phyloP scores from a whole-genome alignment of 1,139 yeast genomes.

The Protomyces macrosporus region DNA sequence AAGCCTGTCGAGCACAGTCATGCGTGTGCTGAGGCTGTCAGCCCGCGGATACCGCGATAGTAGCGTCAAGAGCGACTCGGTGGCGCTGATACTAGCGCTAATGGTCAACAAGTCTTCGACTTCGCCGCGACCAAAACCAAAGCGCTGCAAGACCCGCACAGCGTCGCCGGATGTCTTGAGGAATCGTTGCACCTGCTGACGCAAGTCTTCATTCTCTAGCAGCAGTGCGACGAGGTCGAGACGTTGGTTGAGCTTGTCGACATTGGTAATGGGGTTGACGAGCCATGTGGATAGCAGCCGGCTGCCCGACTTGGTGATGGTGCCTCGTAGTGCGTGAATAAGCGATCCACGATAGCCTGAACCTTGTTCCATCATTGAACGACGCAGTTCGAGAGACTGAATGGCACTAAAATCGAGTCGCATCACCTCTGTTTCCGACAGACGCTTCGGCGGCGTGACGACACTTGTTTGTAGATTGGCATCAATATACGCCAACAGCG shows the following conservation, averaged over 20 bases:
- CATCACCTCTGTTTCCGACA: conserved; percentile 51
- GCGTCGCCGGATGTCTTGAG: conserved; percentile 49
- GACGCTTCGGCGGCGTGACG: conserved; percentile 49
- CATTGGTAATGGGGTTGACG: conserved; percentile 63
- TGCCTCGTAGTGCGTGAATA: conserved; percentile 59
- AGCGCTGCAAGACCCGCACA: conserved; percentile 52
- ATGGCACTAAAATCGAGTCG: conserved; percentile 80
- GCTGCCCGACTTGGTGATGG: conserved; percentile 77
- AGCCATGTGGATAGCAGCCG: conserved; percentile 75
- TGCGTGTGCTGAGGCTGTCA: conserved; percentile 23
- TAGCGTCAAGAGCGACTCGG: conserved; percentile 34
- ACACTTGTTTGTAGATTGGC: conserved; percentile 52
- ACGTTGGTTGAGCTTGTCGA: conserved; percentile 52
- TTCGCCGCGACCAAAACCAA: conserved; percentile 46
- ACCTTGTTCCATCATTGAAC: conserved; percentile 54
- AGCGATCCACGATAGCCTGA: conserved; percentile 56
- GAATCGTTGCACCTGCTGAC: conserved; percentile 38
- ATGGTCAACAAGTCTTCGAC: conserved; percentile 46
- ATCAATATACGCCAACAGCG: conserved; percentile 53
- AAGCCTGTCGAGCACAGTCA: conserved; percentile 32
- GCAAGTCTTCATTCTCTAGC: conserved; percentile 42
- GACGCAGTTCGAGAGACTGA: conserved; percentile 69
- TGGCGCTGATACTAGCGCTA: conserved; percentile 42
- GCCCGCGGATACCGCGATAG: conserved; percentile 19
- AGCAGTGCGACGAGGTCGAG: conserved; percentile 60